These are phyloP conservation scores for Aspergillus cejpii DNA, from an alignment of 2,329 filamentous ascomycete species.

Conservation along the genomic window DNA sequence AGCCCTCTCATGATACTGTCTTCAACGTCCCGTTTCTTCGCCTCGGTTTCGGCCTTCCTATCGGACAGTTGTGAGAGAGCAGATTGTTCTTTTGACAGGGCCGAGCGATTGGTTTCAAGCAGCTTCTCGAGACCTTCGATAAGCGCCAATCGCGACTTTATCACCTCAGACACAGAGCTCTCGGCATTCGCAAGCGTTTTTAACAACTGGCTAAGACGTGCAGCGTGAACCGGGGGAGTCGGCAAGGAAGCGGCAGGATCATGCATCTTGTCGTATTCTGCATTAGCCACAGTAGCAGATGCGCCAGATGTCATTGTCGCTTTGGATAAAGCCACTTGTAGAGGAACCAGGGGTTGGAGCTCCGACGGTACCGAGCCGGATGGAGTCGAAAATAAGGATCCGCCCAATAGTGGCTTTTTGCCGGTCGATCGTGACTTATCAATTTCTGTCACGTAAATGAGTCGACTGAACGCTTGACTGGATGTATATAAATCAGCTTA, in stretches of 20 bases:
- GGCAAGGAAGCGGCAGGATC: slow-evolving; percentile 63
- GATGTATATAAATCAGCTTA: slow-evolving; percentile 38
- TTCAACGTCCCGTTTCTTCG: slow-evolving; percentile 82
- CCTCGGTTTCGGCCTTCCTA: slow-evolving; percentile 67
- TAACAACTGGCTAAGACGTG: slow-evolving; percentile 78
- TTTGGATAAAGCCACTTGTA: slow-evolving; percentile 69
- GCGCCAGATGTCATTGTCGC: slow-evolving; percentile 61
- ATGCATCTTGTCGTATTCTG: slow-evolving; percentile 78
- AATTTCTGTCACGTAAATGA: slow-evolving; percentile 40
- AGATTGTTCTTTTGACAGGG: slow-evolving; percentile 62
- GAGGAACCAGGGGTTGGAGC: slow-evolving; percentile 64
- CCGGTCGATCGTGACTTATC: slow-evolving; percentile 49
- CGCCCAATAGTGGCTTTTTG: slow-evolving; percentile 54
- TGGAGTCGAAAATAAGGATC: slow-evolving; percentile 62
- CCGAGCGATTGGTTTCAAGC: slow-evolving; percentile 63
- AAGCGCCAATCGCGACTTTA: slow-evolving; percentile 73
- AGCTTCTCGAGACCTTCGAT: slow-evolving; percentile 77
- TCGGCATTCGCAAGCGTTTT: slow-evolving; percentile 85
- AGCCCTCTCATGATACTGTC: slow-evolving; percentile 82
- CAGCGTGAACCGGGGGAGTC: slow-evolving; percentile 83
- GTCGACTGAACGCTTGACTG: slow-evolving; percentile 1
- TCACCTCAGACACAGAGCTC: slow-evolving; percentile 77
- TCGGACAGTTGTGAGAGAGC: slow-evolving; percentile 57
- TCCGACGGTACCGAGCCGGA: slow-evolving; percentile 62
- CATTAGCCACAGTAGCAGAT: slow-evolving; percentile 62